Percentiles rank a stretch among this genome's conserved stretches.
Conservation (phyloP, 225 moss, liverwort and hornwort species). For the Ulota crispa region DNA sequence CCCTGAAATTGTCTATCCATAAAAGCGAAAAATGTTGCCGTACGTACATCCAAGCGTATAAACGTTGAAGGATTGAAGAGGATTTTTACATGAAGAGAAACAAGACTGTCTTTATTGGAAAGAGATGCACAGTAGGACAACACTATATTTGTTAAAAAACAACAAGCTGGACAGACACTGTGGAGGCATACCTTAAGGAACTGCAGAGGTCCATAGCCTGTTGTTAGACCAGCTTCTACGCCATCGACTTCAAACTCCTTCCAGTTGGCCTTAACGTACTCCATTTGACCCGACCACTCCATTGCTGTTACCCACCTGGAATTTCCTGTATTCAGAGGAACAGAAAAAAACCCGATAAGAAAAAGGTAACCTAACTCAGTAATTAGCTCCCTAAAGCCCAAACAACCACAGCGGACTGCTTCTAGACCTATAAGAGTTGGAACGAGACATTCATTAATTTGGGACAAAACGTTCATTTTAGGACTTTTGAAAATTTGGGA, state of each 20-base stretch:
- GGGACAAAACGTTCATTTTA: too few species aligned
- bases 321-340: conserved; percentile 47
- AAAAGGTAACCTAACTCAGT: neutral
- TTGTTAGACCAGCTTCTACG: conserved; percentile 55
- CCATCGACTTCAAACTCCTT: conserved; percentile 61
- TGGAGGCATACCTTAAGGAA: conserved; percentile 51
- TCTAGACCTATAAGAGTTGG: neutral
- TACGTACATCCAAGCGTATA: too few species aligned
- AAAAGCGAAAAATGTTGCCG: too few species aligned
- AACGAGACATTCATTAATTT: too few species aligned
- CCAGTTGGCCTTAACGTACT: conserved; percentile 59
- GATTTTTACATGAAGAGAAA: neutral
- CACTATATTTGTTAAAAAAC: neutral
- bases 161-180: neutral
- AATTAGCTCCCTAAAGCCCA: neutral
- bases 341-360: neutral
- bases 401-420: neutral
- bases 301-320: conserved; percentile 69
- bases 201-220: conserved; percentile 61
- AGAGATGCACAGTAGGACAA: neutral
- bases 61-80: too few species aligned
- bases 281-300: conserved; percentile 65
- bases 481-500: too few species aligned
- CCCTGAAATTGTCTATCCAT: too few species aligned
- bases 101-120: neutral